Base-by-base conservation (phyloP, 78 protist species). In the Isochrysis galbana region DNA sequence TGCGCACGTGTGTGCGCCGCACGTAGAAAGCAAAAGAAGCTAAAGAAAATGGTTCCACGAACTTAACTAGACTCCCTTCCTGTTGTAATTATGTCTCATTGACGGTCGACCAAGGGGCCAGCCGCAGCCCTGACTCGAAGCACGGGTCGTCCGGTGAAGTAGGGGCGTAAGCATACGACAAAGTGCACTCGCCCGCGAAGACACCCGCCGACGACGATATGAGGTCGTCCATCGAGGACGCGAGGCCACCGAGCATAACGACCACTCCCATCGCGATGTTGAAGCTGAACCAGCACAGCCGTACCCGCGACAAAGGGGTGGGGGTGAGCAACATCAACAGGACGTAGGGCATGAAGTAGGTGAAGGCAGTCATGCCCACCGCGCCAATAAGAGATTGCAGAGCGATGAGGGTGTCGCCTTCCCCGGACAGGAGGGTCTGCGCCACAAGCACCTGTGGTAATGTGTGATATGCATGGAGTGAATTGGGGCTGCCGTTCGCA, bases 361-460 rank as follows among this genome's bases (percentile, higher is more conserved):
- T 80, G 88, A 80, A 44, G 22, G 88, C 88, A 2, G 34, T 80
- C 88, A 80, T 80, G 23, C 88, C 88, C 29, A 61, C 14, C 29
- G 74, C 74, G 74, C 74, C 74, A 32, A 61, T 61, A 7, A 61
- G 74, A 23, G 88, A 39, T 5, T 25, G n/a, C 41, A 80, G 1
- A 29, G 88, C n/a, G 39, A 80, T 14, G 23, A 80, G 88, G 41
- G 34, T 10, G 55, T 80, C 88, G 36, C 88, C 88, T 38, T 23
- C 39, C 32, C 51, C 88, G 29, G n/a, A 5, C 55, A 80, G 38
- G 26, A 80, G 88, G 22, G 22, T 0, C 39, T 29, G 38, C 22
- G 47, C 51, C 14, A 80, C n/a, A 0, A 80, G 38, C 29, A 41
- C 48, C 87, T 78, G 87, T 47, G 82, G n/a, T n/a, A n/a, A n/a